Evolutionary conservation across 78 protist species (phyloP).

Genomic region (Dictyostelium citrinum): DNA sequence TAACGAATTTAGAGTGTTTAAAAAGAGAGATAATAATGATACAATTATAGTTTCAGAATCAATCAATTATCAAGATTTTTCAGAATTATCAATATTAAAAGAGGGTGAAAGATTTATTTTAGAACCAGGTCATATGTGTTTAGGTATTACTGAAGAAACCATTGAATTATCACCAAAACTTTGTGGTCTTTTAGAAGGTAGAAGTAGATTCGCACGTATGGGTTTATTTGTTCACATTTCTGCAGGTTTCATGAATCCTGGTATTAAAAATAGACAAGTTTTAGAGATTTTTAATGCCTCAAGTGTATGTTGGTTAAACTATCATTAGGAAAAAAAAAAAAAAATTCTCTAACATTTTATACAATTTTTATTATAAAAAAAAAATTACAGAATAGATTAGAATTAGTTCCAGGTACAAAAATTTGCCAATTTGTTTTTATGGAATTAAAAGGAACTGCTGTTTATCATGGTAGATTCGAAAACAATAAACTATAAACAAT

Average conservation of each 20-base stretch:
- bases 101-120: slow-evolving; percentile 78
- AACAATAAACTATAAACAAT: slow-evolving; percentile 1
- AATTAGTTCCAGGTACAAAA: slow-evolving; percentile 82
- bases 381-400: slow-evolving; percentile 55
- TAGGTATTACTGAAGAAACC: slow-evolving; percentile 88
- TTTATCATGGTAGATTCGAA: slow-evolving; percentile 79
- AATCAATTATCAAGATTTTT: slow-evolving; percentile 83
- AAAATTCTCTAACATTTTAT: not conserved
- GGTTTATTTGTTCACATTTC: slow-evolving; percentile 89
- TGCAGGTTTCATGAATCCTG: slow-evolving; percentile 91
- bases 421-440: slow-evolving; percentile 89
- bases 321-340: not conserved
- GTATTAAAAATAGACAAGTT: slow-evolving; percentile 87
- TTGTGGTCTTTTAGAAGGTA: slow-evolving; percentile 89
- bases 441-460: slow-evolving; percentile 81
- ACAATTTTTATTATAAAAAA: too few species aligned
- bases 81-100: slow-evolving; percentile 57
- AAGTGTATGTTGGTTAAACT: slow-evolving; percentile 32
- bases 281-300: slow-evolving; percentile 90
- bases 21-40: not conserved
- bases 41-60: slow-evolving; percentile 44
- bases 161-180: slow-evolving; percentile 68
- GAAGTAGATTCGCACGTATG: slow-evolving; percentile 89
- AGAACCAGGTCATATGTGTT: slow-evolving; percentile 75
- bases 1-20: slow-evolving; percentile 88